Conservation (phyloP, 768 basidiomycete species). For the Calocera viscosa region DNA sequence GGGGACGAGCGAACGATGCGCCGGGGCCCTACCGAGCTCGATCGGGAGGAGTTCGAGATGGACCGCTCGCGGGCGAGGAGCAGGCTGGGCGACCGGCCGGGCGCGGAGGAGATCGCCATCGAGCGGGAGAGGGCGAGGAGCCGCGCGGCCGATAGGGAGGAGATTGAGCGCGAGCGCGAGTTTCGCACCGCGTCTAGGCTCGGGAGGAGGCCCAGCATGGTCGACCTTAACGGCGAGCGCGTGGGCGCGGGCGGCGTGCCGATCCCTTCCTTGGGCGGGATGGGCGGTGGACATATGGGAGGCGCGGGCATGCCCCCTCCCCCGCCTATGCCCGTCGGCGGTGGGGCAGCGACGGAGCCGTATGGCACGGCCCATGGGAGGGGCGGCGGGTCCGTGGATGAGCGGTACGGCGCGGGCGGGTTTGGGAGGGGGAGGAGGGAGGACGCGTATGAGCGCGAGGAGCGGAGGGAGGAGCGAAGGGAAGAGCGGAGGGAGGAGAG, state of each 20-base stretch:
- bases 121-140: neutral
- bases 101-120: neutral
- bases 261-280: neutral
- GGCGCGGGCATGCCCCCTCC: neutral
- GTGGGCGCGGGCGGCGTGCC: neutral
- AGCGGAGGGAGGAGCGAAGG: neutral
- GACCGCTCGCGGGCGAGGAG: neutral
- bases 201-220: neutral
- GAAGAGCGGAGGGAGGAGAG: neutral
- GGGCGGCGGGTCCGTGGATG: neutral
- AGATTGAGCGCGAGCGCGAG: conserved; percentile 2
- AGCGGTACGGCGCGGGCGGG: neutral
- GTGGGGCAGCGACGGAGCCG: neutral
- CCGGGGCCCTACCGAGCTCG: neutral
- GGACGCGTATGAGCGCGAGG: neutral
- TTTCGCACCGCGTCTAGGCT: neutral
- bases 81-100: neutral
- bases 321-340: neutral
- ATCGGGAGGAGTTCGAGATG: neutral
- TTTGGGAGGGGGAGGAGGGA: neutral
- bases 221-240: neutral
- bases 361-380: neutral
- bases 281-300: neutral
- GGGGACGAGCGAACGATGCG: neutral
- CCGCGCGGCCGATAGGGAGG: neutral